These are phyloP conservation scores for Articulospora tetracladia DNA, from an alignment of 495 filamentous ascomycete species.

Conservation along the genomic window DNA sequence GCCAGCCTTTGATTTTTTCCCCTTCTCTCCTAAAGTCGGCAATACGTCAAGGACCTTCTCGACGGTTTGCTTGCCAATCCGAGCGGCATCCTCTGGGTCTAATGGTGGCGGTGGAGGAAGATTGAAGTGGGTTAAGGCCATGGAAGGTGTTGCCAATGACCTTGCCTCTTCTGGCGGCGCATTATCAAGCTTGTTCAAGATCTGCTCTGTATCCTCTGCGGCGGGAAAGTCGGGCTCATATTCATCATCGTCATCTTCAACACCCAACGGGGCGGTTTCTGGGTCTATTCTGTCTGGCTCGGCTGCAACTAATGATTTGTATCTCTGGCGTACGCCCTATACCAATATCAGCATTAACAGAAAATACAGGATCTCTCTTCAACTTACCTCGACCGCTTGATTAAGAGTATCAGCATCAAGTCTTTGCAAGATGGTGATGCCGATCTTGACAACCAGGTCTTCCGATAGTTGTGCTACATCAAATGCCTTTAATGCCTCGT, in stretches of 20 bases:
- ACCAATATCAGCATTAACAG: constrained; percentile 16
- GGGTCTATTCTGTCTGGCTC: constrained; percentile 41
- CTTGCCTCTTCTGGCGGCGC: constrained; percentile 46
- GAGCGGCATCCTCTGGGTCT: constrained; percentile 59
- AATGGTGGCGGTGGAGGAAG: constrained; percentile 75
- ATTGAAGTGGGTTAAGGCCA: constrained; percentile 61
- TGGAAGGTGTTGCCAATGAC: constrained; percentile 30
- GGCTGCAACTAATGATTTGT: constrained; percentile 30
- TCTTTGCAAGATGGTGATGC: constrained; percentile 61
- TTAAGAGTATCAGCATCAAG: constrained; percentile 62
- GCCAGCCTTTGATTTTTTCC: constrained; percentile 58
- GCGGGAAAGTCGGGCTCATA: constrained; percentile 83
- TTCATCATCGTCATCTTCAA: constrained; percentile 82
- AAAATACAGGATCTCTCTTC: constrained; percentile 38
- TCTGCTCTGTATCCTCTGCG: constrained; percentile 67
- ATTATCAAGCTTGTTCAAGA: constrained; percentile 65
- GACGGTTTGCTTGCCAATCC: constrained; percentile 65
- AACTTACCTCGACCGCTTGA: constrained; percentile 54
- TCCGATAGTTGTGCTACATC: constrained; percentile 75
- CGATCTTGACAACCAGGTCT: constrained; percentile 71
- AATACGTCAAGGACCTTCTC: constrained; percentile 76
- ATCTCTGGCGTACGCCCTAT: constrained; percentile 14
- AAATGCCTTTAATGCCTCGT: constrained; percentile 68
- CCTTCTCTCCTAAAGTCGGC: constrained; percentile 53
- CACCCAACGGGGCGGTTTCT: constrained; percentile 42